Evolutionary conservation across 208 protist species (phyloP).

Genomic region (Herpetomonas samuelpessoai): DNA sequence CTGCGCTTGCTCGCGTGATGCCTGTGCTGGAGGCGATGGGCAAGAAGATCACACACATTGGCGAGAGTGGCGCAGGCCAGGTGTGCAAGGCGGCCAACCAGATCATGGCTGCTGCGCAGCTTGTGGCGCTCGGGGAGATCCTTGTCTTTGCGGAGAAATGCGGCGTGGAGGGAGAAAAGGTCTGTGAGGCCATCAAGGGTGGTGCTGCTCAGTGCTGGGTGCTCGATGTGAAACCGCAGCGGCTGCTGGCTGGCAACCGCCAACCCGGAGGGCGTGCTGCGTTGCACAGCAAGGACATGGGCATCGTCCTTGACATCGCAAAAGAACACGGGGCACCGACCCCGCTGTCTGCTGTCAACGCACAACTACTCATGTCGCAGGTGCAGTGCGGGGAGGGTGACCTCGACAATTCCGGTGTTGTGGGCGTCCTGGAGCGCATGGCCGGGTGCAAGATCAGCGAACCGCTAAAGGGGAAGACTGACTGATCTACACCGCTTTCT

Average conservation of each 20-base stretch:
- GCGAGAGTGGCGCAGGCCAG: slow-evolving; percentile 89
- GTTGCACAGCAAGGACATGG: slow-evolving; percentile 94
- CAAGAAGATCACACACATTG: slow-evolving; percentile 86
- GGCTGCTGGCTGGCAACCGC: slow-evolving; percentile 92
- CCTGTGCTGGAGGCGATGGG: slow-evolving; percentile 84
- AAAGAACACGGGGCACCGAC: slow-evolving; percentile 85
- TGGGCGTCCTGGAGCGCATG: slow-evolving; percentile 93
- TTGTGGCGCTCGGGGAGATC: slow-evolving; percentile 94
- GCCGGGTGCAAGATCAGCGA: slow-evolving; percentile 79
- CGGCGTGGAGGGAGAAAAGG: slow-evolving; percentile 75
- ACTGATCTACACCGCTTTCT: neutral
- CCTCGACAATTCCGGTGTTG: slow-evolving; percentile 91
- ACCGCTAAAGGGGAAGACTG: slow-evolving; percentile 32
- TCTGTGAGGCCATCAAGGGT: slow-evolving; percentile 85
- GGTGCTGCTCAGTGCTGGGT: slow-evolving; percentile 94
- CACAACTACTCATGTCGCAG: slow-evolving; percentile 92
- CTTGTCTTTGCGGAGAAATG: slow-evolving; percentile 93
- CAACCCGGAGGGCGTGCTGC: slow-evolving; percentile 94
- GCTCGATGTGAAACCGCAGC: slow-evolving; percentile 88
- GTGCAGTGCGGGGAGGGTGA: slow-evolving; percentile 86
- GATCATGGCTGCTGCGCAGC: slow-evolving; percentile 93
- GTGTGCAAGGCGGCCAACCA: slow-evolving; percentile 97
- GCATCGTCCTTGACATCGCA: slow-evolving; percentile 92
- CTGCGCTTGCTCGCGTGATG: slow-evolving; percentile 55
- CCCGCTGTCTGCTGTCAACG: slow-evolving; percentile 86